phyloP scores from a whole-genome alignment of 768 basidiomycete genomes.

The Polyporus arcularius region DNA sequence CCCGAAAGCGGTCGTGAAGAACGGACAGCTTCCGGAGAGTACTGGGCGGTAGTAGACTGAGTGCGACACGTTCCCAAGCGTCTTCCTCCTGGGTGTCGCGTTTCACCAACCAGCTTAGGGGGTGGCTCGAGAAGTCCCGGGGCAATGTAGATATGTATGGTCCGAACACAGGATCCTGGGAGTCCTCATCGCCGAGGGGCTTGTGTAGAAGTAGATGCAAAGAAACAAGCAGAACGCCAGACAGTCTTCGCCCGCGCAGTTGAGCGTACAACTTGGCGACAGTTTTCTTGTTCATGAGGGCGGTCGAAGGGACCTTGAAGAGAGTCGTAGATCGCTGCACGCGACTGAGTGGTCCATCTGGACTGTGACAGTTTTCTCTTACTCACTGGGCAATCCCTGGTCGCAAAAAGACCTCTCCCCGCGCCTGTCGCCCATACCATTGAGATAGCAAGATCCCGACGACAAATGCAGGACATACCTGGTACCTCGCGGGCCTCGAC shows the following conservation, averaged over 20 bases:
- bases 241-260: conserved; percentile 34
- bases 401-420: conserved; percentile 72
- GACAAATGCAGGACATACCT: conserved; percentile 39
- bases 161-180: conserved; percentile 58
- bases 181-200: conserved; percentile 43
- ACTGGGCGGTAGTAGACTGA: conserved; percentile 51
- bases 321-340: conserved; percentile 53
- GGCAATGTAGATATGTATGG: conserved; percentile 85
- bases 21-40: conserved; percentile 42
- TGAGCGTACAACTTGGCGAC: conserved; percentile 60
- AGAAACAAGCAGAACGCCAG: conserved; percentile 75
- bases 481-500: conserved; percentile 54
- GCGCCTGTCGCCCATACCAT: conserved; percentile 42
- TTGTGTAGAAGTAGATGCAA: conserved; percentile 77
- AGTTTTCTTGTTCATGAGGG: conserved; percentile 74
- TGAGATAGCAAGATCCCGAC: neutral
- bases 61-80: conserved; percentile 27
- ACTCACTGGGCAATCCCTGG: conserved; percentile 43
- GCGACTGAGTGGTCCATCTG: conserved; percentile 17
- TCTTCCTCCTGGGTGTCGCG: conserved; percentile 13
- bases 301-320: conserved; percentile 68
- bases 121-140: conserved; percentile 71
- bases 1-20: conserved; percentile 49
- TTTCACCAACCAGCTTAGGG: conserved; percentile 71
- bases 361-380: neutral